Evolutionary conservation across 2,329 filamentous ascomycete genomes (phyloP).

Genomic region (Colletotrichum musicola): DNA sequence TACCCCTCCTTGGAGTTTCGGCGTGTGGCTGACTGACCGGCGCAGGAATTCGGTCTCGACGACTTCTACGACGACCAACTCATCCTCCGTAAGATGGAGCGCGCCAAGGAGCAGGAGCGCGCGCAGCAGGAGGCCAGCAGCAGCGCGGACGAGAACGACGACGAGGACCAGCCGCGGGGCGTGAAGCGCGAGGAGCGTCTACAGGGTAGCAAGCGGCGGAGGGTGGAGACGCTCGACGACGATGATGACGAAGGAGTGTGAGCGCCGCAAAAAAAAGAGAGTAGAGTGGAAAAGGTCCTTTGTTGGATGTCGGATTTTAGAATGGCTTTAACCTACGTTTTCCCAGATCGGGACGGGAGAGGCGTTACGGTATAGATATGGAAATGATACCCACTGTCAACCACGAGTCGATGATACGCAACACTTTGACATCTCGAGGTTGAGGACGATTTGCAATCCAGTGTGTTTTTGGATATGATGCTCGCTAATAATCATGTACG

Average conservation of each 20-base stretch:
- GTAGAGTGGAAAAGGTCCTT: neutral
- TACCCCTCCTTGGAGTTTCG: neutral
- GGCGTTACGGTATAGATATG: too few species aligned
- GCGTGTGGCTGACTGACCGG: conserved; percentile 17
- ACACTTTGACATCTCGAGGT: neutral
- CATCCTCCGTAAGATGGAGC: conserved; percentile 69
- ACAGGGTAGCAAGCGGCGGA: conserved; percentile 9
- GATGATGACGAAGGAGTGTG: conserved; percentile 24
- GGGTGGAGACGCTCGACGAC: conserved; percentile 36
- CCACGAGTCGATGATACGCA: neutral
- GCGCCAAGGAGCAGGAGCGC: conserved; percentile 57
- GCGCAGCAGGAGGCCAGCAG: conserved; percentile 56
- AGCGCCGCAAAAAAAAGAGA: neutral
- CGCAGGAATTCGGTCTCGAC: conserved; percentile 60
- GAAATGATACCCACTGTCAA: too few species aligned
- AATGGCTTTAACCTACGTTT: too few species aligned
- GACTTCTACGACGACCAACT: conserved; percentile 70
- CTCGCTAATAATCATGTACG: conserved; percentile 23
- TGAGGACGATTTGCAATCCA: too few species aligned
- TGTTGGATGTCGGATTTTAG: too few species aligned
- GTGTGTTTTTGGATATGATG: neutral
- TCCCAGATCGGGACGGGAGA: too few species aligned
- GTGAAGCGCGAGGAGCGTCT: conserved; percentile 28
- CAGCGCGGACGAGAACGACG: conserved; percentile 10
- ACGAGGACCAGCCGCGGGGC: neutral